Conservation (phyloP, 805 yeast species). For the Pichia heedii region DNA sequence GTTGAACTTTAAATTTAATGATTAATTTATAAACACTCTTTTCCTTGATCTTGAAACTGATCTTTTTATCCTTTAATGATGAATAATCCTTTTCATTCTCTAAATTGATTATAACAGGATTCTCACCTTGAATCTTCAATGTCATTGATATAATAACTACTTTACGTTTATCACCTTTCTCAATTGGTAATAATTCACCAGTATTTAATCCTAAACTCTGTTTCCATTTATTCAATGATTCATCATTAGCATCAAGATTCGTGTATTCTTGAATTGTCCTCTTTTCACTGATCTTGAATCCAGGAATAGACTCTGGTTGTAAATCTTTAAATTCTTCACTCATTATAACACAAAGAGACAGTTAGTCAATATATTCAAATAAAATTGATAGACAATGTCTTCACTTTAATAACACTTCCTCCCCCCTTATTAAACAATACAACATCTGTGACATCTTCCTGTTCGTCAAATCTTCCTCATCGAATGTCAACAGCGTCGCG, state of each 20-base stretch:
- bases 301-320: conserved; percentile 52
- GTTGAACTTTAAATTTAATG: conserved; percentile 77
- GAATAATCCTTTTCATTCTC: conserved; percentile 51
- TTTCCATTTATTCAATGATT: conserved; percentile 86
- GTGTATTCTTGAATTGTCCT: conserved; percentile 80
- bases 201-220: conserved; percentile 70
- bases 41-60: conserved; percentile 71
- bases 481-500: too few species aligned
- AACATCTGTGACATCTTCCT: too few species aligned
- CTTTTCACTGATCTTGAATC: conserved; percentile 57
- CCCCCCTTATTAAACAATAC: too few species aligned
- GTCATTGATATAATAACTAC: conserved; percentile 78
- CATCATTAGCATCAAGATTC: conserved; percentile 81
- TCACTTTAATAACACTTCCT: too few species aligned
- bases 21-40: conserved; percentile 62
- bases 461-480: too few species aligned
- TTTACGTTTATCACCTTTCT: conserved; percentile 61
- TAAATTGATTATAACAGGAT: conserved; percentile 60
- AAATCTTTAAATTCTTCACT: conserved; percentile 38
- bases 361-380: too few species aligned
- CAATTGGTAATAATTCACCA: conserved; percentile 50
- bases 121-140: conserved; percentile 55
- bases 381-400: too few species aligned
- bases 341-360: too few species aligned
- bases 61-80: conserved; percentile 40